A percentile compares a stretch with the other conserved stretches of the same genome.
Evolutionary conservation across 805 yeast species (phyloP).

Genomic region (Saccharomycopsis synnaedendra): DNA sequence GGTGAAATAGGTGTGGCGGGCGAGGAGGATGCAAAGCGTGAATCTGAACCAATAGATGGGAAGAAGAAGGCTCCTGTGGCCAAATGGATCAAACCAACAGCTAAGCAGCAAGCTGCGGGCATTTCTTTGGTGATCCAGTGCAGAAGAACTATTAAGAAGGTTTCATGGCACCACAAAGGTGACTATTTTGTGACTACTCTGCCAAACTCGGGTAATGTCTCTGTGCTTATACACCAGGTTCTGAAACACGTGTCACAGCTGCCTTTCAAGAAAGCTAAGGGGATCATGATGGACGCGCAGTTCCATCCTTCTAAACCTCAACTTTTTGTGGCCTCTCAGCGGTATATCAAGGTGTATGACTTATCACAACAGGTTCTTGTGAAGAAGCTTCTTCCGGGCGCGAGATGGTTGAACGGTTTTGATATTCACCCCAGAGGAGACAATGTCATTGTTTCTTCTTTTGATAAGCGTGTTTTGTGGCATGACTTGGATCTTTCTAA

Average conservation of each 20-base stretch:
- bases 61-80: conserved; percentile 38
- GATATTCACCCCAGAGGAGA: conserved; percentile 97
- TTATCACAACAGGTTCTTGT: conserved; percentile 73
- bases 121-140: conserved; percentile 64
- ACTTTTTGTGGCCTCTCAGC: conserved; percentile 85
- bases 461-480: conserved; percentile 93
- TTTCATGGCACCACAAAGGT: conserved; percentile 96
- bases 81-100: conserved; percentile 75
- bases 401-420: conserved; percentile 83
- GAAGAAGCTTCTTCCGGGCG: conserved; percentile 88
- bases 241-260: conserved; percentile 93
- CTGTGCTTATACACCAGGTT: conserved; percentile 88
- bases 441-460: conserved; percentile 83
- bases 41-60: conserved; percentile 28
- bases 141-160: conserved; percentile 54
- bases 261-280: conserved; percentile 87
- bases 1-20: conserved; percentile 26
- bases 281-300: conserved; percentile 89
- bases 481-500: conserved; percentile 84
- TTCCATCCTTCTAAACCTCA: conserved; percentile 97
- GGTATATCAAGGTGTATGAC: conserved; percentile 85
- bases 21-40: conserved; percentile 28
- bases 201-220: conserved; percentile 81
- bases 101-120: conserved; percentile 50
- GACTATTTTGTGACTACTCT: conserved; percentile 95